These are phyloP conservation scores for Penicillium flavigenum DNA, from an alignment of 495 filamentous ascomycete genomes.

Conservation along the genomic window DNA sequence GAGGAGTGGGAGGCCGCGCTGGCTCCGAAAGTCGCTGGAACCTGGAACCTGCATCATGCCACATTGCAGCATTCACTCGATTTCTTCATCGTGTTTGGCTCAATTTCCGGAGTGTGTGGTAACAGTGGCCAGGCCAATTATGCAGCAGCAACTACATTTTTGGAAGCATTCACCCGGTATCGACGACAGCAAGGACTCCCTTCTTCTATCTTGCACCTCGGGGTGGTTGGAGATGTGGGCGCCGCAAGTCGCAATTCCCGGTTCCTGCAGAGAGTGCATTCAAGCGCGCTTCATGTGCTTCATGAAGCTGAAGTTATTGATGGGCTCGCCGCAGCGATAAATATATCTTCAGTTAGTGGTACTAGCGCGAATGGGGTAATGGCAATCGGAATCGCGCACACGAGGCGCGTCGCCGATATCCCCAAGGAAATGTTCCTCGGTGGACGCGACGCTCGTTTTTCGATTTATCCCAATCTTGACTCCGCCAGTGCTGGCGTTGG, in stretches of 20 bases:
- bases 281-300: constrained; percentile 6
- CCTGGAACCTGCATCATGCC: constrained; percentile 6
- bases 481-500: neutral
- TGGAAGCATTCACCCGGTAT: constrained; percentile 6
- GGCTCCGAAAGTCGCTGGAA: constrained; percentile 5
- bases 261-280: constrained; percentile 8
- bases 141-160: constrained; percentile 1
- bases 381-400: constrained; percentile 1
- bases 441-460: constrained; percentile 3
- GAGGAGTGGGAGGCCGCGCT: constrained; percentile 6
- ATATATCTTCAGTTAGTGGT: neutral
- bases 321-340: constrained; percentile 6
- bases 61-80: neutral
- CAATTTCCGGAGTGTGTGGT: constrained; percentile 1
- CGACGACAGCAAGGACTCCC: neutral
- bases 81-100: constrained; percentile 9
- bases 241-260: constrained; percentile 8
- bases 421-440: constrained; percentile 8
- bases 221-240: constrained; percentile 5
- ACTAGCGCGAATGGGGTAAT: neutral
- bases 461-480: constrained; percentile 7
- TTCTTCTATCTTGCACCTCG: constrained; percentile 7
- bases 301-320: constrained; percentile 8
- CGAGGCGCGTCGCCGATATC: neutral
- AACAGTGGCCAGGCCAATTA: constrained; percentile 9